Evolutionary conservation across 306 rosid genomes (phyloP), one percentile per base, ranked within the genome.

Genomic region (Castanospermum australe): DNA sequence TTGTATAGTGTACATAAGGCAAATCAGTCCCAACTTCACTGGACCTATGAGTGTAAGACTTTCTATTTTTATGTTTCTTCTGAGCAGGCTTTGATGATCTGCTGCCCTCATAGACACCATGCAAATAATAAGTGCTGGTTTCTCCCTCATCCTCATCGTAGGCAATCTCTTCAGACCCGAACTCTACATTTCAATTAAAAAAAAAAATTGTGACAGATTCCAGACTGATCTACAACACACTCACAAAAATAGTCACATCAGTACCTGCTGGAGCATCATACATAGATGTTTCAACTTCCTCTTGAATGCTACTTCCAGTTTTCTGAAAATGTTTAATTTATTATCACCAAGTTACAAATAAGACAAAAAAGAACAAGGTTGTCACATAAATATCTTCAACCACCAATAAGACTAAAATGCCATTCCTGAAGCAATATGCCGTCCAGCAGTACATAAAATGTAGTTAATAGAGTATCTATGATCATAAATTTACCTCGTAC

Each of bases 71-170:
- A 75, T 89, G 87, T 73, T 86, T 91, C 89, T 93, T 93, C 63
- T 83, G 93, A 9, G 63, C 32, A 71, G 86, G 81, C 77, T 86
- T 91, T 42, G 88, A 83, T 32, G 91, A 60, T 81, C 83, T 86
- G 77, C 81, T 80, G 75, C 93, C 90, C 65, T 89, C 98, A 67
- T 86, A 86, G 77, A 70, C 82, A 83, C 93, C 91, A 73, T 86
- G 86, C 78, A 89, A 71, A 79, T 84, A 90, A 76, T 91, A 88
- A 39, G 79, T 69, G 67, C 87, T 77, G 33, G 96, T 84, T 79
- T 93, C 92, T 79, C 90, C 99, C 86, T 92, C 98, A 54, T 96
- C 97, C 74, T 93, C 99, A 15, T 88, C 93, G 18, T 84, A 96
- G 65, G 79, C 82, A 81, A 78, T 79, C 67, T 90, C 98, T 83